phyloP scores from a whole-genome alignment of 805 yeast genomes.

The Yamadazyma olivae region DNA sequence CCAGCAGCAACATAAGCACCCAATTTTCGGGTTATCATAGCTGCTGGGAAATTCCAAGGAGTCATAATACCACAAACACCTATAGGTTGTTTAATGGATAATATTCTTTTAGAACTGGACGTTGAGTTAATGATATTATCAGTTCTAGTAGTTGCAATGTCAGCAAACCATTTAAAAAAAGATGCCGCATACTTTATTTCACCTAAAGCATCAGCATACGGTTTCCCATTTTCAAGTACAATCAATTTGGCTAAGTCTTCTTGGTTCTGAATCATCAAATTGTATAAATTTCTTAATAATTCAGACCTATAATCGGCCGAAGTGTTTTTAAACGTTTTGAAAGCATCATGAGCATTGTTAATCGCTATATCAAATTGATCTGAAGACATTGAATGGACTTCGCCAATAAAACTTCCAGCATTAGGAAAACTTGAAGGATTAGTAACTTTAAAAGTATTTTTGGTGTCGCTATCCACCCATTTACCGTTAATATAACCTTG shows the following conservation, averaged over 20 bases:
- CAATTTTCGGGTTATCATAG: constrained; percentile 71
- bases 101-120: constrained; percentile 45
- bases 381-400: constrained; percentile 52
- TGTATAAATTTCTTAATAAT: constrained; percentile 50
- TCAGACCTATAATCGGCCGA: constrained; percentile 56
- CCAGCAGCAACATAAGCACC: constrained; percentile 83
- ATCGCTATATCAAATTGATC: constrained; percentile 54
- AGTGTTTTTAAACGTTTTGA: constrained; percentile 48
- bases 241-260: constrained; percentile 65
- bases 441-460: constrained; percentile 55
- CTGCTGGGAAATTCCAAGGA: constrained; percentile 84
- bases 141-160: constrained; percentile 68
- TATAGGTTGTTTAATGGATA: constrained; percentile 68
- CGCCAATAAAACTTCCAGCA: constrained; percentile 41
- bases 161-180: constrained; percentile 88
- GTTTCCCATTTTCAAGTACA: constrained; percentile 74
- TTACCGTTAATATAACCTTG: constrained; percentile 69
- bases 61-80: constrained; percentile 79
- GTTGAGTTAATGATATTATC: constrained; percentile 68
- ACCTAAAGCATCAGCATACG: constrained; percentile 67
- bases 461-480: constrained; percentile 52
- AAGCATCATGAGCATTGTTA: constrained; percentile 51
- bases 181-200: constrained; percentile 67
- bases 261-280: constrained; percentile 52
- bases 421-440: constrained; percentile 65